Conservation (phyloP, 306 rosid species). For the Cucurbita maxima region DNA sequence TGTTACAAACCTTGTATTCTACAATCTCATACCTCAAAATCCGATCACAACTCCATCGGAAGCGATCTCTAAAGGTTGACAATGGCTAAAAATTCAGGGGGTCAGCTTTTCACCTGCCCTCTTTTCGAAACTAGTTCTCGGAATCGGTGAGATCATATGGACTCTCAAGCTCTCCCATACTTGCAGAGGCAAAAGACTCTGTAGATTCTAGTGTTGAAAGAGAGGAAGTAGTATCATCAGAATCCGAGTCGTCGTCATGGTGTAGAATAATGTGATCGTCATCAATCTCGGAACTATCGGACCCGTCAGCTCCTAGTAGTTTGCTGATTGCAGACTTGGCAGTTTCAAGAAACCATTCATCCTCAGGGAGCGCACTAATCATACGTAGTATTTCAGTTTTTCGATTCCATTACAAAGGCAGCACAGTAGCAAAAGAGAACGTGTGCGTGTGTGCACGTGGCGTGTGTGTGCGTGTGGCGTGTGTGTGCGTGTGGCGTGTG, state of each 20-base stretch:
- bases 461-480: too few species aligned
- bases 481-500: too few species aligned
- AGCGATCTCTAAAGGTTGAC: not conserved
- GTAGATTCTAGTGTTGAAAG: slow-evolving; percentile 51
- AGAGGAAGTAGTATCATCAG: slow-evolving; percentile 62
- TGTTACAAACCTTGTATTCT: not conserved
- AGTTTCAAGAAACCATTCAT: slow-evolving; percentile 90
- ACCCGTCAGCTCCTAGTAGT: slow-evolving; percentile 56
- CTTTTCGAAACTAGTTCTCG: not conserved
- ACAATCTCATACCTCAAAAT: not conserved
- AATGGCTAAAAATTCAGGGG: not conserved
- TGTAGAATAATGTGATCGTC: slow-evolving; percentile 54
- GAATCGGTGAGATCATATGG: slow-evolving; percentile 51
- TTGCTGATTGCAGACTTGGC: slow-evolving; percentile 75
- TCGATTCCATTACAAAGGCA: not conserved
- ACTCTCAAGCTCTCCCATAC: slow-evolving; percentile 89
- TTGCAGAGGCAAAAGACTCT: slow-evolving; percentile 88
- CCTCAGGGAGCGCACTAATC: slow-evolving; percentile 73
- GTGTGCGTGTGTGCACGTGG: not conserved
- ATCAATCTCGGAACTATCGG: slow-evolving; percentile 60
- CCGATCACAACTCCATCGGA: not conserved
- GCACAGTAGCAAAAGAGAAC: not conserved
- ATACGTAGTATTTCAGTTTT: slow-evolving; percentile 1
- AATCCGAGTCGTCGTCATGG: slow-evolving; percentile 41
- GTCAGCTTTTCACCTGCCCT: not conserved